Evolutionary conservation across 2,329 filamentous ascomycete genomes (phyloP).

Genomic region (Neopestalotiopsis clavispora): DNA sequence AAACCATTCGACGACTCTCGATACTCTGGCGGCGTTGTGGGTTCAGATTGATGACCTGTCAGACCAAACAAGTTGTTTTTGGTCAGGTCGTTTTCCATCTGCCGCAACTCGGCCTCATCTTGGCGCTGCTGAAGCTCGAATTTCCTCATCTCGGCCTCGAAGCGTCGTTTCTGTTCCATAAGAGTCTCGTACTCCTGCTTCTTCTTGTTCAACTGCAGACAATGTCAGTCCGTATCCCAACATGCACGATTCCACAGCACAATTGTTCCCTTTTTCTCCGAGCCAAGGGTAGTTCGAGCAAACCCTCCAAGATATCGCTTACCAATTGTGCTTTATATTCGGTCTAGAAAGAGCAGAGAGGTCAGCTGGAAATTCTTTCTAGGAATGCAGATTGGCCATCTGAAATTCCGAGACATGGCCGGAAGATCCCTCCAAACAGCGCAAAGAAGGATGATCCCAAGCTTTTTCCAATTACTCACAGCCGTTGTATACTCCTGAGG

Average conservation of each 20-base stretch:
- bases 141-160: constrained; percentile 90
- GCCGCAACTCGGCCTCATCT: constrained; percentile 82
- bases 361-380: constrained; percentile 36
- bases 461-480: constrained; percentile 29
- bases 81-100: constrained; percentile 80
- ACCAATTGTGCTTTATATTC: constrained; percentile 70
- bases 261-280: constrained; percentile 15
- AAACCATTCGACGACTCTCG: constrained; percentile 75
- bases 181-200: constrained; percentile 91
- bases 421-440: constrained; percentile 16
- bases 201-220: constrained; percentile 84
- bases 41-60: constrained; percentile 85
- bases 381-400: constrained; percentile 34
- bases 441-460: background rate
- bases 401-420: constrained; percentile 33
- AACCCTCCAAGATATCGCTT: constrained; percentile 42
- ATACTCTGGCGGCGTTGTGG: constrained; percentile 94
- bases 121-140: constrained; percentile 83
- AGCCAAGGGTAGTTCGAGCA: constrained; percentile 14
- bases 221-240: constrained; percentile 39
- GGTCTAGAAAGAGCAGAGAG: constrained; percentile 25
- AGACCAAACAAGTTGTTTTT: constrained; percentile 54
- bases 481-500: constrained; percentile 53
- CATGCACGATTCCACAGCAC: background rate
- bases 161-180: constrained; percentile 84